These are phyloP conservation scores for Lachancea meyersii DNA, from an alignment of 805 yeast species.

Conservation along the genomic window DNA sequence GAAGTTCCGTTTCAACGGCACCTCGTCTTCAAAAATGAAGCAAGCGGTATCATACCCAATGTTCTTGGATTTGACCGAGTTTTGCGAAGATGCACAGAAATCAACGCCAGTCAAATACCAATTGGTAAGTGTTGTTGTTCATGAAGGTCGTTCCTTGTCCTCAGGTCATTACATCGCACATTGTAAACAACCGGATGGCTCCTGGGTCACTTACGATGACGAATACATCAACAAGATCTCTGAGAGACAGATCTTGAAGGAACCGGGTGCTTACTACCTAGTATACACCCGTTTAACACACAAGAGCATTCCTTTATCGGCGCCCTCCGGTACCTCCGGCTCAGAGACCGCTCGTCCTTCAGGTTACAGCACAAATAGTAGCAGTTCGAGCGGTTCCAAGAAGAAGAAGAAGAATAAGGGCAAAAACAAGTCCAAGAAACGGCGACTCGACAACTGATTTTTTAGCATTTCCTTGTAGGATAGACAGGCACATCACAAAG, in stretches of 20 bases:
- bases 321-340: not conserved
- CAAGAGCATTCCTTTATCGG: constrained; percentile 31
- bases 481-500: not conserved
- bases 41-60: constrained; percentile 79
- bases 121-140: constrained; percentile 79
- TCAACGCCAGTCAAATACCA: constrained; percentile 53
- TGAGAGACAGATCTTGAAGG: constrained; percentile 68
- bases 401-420: constrained; percentile 27
- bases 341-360: not conserved
- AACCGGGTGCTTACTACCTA: constrained; percentile 86
- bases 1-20: constrained; percentile 82
- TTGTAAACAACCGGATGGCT: constrained; percentile 84
- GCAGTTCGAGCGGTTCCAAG: constrained; percentile 4
- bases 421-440: constrained; percentile 23
- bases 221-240: constrained; percentile 72
- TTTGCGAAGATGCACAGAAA: constrained; percentile 35
- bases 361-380: not conserved
- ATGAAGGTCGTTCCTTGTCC: constrained; percentile 87
- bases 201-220: constrained; percentile 94
- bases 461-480: constrained; percentile 4
- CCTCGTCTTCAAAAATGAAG: constrained; percentile 75
- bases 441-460: constrained; percentile 22
- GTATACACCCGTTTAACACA: constrained; percentile 74
- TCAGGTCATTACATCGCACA: constrained; percentile 92
- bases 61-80: constrained; percentile 64